A percentile compares a stretch with the other conserved stretches of the same genome.
Conservation (phyloP, 352 stramenopile genomes). For the Aphanomyces stellatus region DNA sequence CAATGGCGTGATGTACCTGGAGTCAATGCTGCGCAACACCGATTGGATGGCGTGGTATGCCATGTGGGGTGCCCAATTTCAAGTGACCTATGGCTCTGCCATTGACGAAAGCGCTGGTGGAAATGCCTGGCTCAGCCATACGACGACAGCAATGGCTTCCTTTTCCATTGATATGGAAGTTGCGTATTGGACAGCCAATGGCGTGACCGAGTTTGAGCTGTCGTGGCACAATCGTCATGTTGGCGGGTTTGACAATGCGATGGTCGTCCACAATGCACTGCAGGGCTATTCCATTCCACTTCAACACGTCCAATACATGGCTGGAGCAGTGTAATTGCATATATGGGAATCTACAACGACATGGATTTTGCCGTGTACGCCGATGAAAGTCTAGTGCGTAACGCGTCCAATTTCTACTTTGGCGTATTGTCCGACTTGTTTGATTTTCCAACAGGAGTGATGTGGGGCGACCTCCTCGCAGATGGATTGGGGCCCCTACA, state of each 20-base stretch:
- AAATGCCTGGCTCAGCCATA: neutral
- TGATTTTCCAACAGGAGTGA: too few species aligned
- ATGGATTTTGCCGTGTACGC: neutral
- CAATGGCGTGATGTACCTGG: constrained; percentile 14
- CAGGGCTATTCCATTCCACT: neutral
- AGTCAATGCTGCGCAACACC: constrained; percentile 1
- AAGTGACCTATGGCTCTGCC: neutral
- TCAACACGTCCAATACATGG: neutral
- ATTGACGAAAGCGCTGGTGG: neutral
- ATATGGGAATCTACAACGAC: neutral
- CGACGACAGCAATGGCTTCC: neutral
- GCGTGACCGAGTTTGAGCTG: neutral
- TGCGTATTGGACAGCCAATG: neutral
- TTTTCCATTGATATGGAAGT: neutral
- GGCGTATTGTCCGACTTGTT: too few species aligned
- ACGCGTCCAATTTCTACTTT: neutral
- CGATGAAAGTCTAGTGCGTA: neutral
- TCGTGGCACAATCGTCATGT: constrained; percentile 6
- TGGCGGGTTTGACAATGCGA: neutral
- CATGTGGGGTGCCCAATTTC: neutral
- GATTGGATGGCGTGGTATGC: neutral
- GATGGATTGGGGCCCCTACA: neutral
- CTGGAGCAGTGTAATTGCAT: neutral
- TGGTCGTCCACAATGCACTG: neutral
- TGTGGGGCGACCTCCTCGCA: neutral